Evolutionary conservation across 345 rosid species (phyloP), one percentile per base, ranked within the genome.

Genomic region (Boechera divaricarpa): DNA sequence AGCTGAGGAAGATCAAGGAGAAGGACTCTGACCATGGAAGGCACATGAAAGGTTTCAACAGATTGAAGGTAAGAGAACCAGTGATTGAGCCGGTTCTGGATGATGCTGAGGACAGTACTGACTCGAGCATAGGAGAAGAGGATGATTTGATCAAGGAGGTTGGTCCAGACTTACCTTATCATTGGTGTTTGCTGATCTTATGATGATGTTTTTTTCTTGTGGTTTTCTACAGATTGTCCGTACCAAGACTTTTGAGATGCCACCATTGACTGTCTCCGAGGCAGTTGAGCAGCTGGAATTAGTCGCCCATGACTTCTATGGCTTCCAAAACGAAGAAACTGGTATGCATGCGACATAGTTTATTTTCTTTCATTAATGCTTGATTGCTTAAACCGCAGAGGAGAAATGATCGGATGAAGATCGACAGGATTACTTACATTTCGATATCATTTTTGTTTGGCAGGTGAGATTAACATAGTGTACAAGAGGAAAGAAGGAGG

Each of bases 1-100:
- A 94, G 85, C 66, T 94, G 76, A 90, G 97, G 83, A 94, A 94
- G 88, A 94, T 94, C 51, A 94, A 92, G 89, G 98, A 94, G 86
- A 94, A 94, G 82, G 97, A 79, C 3, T 87, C 97, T 24, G 98
- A 94, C 54, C 98, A 77, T 77, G 98, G 98, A 67, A 87, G 97
- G 32, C 98, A 94, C 76, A 85, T 91, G 92, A 94, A 91, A 77
- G 94, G 94, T 38, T 87, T 83, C 67, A 88, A 83, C 67, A 82
- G 98, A 55, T 71, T 53, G 73, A 89, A 86, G 69, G 85, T 85
- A 64, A 85, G 91, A 70, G 96, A 89, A 49, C 89, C 96, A 2
- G 75, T 76, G 76, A 59, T 69, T 5, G 76, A 71, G 63, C 72
- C 75, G 2, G 84, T 78, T 51, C 83, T 77, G 65, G 84, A 81